Conservation (phyloP, 371 early-diverging fungal genomes). For the Mortierella sp. region DNA sequence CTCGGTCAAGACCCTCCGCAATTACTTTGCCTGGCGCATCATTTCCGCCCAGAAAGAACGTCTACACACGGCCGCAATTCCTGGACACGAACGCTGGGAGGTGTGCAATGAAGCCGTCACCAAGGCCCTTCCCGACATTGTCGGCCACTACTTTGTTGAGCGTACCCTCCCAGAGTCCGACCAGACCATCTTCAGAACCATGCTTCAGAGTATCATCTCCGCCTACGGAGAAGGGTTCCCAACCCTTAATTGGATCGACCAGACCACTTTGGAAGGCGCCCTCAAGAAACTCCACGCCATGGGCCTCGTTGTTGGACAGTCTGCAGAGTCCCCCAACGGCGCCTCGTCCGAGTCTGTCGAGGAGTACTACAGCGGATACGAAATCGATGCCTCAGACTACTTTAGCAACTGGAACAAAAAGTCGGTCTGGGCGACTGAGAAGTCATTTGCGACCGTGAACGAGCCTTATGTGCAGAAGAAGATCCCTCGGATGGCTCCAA, state of each 20-base stretch:
- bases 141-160: slow-evolving; percentile 70
- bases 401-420: slow-evolving; percentile 60
- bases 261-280: slow-evolving; percentile 61
- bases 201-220: slow-evolving; percentile 58
- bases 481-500: slow-evolving; percentile 67
- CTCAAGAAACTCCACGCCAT: slow-evolving; percentile 61
- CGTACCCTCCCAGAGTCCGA: slow-evolving; percentile 46
- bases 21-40: slow-evolving; percentile 63
- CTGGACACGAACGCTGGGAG: slow-evolving; percentile 56
- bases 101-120: slow-evolving; percentile 59
- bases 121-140: slow-evolving; percentile 59
- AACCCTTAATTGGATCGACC: slow-evolving; percentile 67
- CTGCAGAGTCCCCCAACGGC: slow-evolving; percentile 60
- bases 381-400: slow-evolving; percentile 39
- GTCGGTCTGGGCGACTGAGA: slow-evolving; percentile 32
- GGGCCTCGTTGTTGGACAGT: slow-evolving; percentile 64
- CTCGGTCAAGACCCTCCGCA: slow-evolving; percentile 47
- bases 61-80: slow-evolving; percentile 38
- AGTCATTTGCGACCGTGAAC: slow-evolving; percentile 17
- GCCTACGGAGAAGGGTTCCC: slow-evolving; percentile 59
- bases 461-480: slow-evolving; percentile 51
- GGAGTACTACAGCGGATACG: slow-evolving; percentile 60
- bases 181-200: slow-evolving; percentile 41
- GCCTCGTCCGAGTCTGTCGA: slow-evolving; percentile 58
- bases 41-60: slow-evolving; percentile 53